Evolutionary conservation across 306 rosid genomes (phyloP).

Genomic region (Mimosa bimucronata): DNA sequence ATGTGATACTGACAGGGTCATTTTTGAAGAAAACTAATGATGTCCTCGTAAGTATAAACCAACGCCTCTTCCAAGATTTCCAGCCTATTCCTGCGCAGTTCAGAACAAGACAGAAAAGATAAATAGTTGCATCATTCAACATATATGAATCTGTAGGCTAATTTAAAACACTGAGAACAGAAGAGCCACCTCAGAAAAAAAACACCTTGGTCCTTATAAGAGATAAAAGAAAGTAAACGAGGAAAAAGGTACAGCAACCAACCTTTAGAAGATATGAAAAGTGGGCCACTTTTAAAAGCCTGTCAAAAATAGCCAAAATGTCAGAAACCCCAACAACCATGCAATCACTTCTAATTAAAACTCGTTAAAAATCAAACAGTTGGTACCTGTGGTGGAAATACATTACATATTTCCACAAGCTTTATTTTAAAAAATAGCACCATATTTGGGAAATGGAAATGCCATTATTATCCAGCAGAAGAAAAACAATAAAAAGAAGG

Average conservation of each 20-base stretch:
- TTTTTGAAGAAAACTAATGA: constrained; percentile 95
- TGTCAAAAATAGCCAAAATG: constrained; percentile 50
- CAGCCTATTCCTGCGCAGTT: constrained; percentile 88
- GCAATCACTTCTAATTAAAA: constrained; percentile 11
- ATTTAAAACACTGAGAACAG: constrained; percentile 12
- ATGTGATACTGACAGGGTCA: constrained; percentile 82
- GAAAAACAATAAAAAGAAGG: neutral
- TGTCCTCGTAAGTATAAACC: constrained; percentile 95
- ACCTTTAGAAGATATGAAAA: constrained; percentile 99
- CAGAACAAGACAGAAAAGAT: constrained; percentile 33
- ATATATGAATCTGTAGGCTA: constrained; percentile 8
- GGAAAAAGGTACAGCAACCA: constrained; percentile 26
- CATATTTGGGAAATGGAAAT: neutral
- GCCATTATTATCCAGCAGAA: neutral
- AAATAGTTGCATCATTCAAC: constrained; percentile 20
- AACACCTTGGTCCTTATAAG: neutral
- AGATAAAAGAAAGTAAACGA: constrained; percentile 16
- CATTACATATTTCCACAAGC: neutral
- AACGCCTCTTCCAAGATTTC: constrained; percentile 99
- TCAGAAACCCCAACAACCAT: constrained; percentile 44
- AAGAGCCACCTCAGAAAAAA: constrained; percentile 13
- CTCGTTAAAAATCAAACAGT: constrained; percentile 12
- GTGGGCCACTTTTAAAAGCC: constrained; percentile 99
- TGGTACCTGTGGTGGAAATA: constrained; percentile 12
- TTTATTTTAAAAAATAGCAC: neutral